Base-by-base conservation (phyloP, 441 rosid species). In the Pelargonium fulgidum region DNA sequence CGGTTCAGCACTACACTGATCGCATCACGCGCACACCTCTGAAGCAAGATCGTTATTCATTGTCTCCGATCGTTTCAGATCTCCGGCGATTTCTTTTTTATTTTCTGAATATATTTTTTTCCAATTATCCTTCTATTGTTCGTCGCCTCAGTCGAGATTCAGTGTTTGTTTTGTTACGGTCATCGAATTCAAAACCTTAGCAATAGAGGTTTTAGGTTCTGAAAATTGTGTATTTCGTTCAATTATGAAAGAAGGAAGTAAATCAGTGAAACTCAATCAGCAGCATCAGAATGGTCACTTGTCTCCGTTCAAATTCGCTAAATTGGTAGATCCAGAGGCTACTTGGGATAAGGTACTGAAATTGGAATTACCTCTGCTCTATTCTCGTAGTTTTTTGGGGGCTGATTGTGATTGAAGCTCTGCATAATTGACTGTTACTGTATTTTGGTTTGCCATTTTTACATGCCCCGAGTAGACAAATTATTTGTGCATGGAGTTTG, bases 291-390 rank as follows among this genome's bases (percentile, higher is more conserved):
- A 85, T 73, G 84, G 86, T 47, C 93, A 89, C 85, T 75, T 88
- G 63, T 84, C 90, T 68, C 90, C 89, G 14, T 82, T 80, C 77
- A 89, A 80, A 70, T 81, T 87, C 42, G 86, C 93, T 20, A 92
- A 87, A 65, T 79, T 87, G 79, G 86, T 92, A 62, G 96, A 90
- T 86, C 89, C 95, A 2, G 93, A 90, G 47, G 92, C 95, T 62
- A 82, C 96, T 4, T 92, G 98, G 98, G 96, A 92, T 68, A 92
- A 92, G 84, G 95, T 86, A 75, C 13, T 45, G 50, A 10, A 11
- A 8, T 45, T 45, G 50, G 50, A 45, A 10, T 45, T 7, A 56
- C 24, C 24, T 56, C 62, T 17, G 26, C 62, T 56, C 7, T 52
- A 33, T 33, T 33, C 39, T 3, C 39, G 39, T 33, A 3, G 3